Conservation (phyloP, 768 basidiomycete genomes). For the Xanthoconium stramineum region DNA sequence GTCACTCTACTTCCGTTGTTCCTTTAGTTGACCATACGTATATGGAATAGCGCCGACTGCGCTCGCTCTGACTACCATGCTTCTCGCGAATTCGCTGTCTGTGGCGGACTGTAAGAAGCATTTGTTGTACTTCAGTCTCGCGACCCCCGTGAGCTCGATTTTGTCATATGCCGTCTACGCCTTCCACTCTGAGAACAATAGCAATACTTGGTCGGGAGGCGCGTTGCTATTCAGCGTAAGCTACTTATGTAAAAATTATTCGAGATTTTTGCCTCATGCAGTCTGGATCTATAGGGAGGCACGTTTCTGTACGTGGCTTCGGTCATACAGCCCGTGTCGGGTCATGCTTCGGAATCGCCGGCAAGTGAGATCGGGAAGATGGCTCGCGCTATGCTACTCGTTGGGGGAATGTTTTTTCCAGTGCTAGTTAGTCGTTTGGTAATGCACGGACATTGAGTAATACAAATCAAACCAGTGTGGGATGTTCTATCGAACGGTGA, state of each 20-base stretch:
- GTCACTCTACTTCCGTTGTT: not conserved
- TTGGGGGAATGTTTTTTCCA: conserved; percentile 71
- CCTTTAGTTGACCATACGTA: conserved; percentile 8
- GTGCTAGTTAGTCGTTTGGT: conserved; percentile 55
- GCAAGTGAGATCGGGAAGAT: conserved; percentile 43
- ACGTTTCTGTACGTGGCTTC: conserved; percentile 95
- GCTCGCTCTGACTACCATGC: conserved; percentile 80
- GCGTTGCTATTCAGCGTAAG: conserved; percentile 83
- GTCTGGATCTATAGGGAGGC: conserved; percentile 57
- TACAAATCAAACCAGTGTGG: not conserved
- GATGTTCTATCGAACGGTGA: not conserved
- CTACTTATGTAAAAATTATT: conserved; percentile 2
- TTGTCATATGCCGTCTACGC: conserved; percentile 69
- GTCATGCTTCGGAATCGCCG: conserved; percentile 34
- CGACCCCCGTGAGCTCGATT: conserved; percentile 82
- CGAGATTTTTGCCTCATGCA: not conserved
- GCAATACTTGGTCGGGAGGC: conserved; percentile 61
- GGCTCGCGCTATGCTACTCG: conserved; percentile 50
- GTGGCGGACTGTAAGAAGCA: conserved; percentile 68
- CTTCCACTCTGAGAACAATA: conserved; percentile 37
- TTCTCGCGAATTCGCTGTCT: conserved; percentile 73
- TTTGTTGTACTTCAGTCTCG: conserved; percentile 71
- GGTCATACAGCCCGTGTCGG: conserved; percentile 74
- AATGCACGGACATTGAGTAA: conserved; percentile 52
- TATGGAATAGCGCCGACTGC: conserved; percentile 74